phyloP scores from a whole-genome alignment of 495 filamentous ascomycete genomes.

The Podospora anserina region DNA sequence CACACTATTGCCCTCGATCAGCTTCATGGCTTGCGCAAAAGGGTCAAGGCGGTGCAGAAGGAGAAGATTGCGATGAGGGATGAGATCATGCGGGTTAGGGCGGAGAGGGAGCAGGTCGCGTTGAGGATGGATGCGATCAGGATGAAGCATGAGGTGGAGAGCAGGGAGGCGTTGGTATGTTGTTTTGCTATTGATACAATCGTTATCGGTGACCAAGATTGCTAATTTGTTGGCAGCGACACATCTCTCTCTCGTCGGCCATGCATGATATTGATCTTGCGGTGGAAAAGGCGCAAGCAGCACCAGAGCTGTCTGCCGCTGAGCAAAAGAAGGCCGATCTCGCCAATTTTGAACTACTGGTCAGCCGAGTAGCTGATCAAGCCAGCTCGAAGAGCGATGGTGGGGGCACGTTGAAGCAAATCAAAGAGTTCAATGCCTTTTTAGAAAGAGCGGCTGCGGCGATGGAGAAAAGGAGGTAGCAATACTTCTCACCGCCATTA shows the following conservation, averaged over 20 bases:
- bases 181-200: background rate
- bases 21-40: conserved; percentile 58
- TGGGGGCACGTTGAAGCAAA: conserved; percentile 50
- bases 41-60: conserved; percentile 61
- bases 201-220: background rate
- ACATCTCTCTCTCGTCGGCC: conserved; percentile 47
- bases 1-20: conserved; percentile 62
- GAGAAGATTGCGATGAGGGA: conserved; percentile 62
- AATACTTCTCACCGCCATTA: background rate
- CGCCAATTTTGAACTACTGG: conserved; percentile 47
- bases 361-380: conserved; percentile 47
- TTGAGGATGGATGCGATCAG: conserved; percentile 67
- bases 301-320: conserved; percentile 36
- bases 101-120: conserved; percentile 63
- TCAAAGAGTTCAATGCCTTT: conserved; percentile 56
- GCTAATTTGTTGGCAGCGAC: conserved; percentile 34
- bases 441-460: conserved; percentile 50
- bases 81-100: conserved; percentile 60
- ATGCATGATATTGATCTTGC: conserved; percentile 57
- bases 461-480: conserved; percentile 41
- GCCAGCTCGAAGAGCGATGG: conserved; percentile 41
- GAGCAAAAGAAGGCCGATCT: conserved; percentile 42
- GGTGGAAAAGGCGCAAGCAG: conserved; percentile 45
- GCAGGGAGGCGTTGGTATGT: conserved; percentile 45
- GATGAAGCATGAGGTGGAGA: conserved; percentile 54